Evolutionary conservation across 225 moss, liverwort and hornwort genomes (phyloP).

Genomic region (Sphagnum contortum): DNA sequence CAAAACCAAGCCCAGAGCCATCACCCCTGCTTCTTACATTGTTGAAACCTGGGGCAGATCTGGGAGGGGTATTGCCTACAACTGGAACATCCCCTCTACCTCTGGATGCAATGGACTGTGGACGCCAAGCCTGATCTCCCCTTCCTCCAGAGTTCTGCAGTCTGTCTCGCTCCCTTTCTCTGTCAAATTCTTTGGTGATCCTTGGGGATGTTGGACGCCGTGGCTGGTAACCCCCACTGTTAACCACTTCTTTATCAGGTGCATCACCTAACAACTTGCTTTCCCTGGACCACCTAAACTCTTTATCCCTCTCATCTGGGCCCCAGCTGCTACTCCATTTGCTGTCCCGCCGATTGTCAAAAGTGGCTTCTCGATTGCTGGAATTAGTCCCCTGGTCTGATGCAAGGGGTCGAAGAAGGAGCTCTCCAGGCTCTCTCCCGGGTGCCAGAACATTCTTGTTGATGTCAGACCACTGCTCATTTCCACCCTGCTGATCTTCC

Average conservation of each 20-base stretch:
- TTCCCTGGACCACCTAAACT: slow-evolving; percentile 10
- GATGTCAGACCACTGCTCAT: slow-evolving; percentile 48
- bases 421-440: slow-evolving; percentile 37
- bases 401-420: slow-evolving; percentile 25
- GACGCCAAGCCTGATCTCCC: slow-evolving; percentile 49
- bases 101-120: slow-evolving; percentile 43
- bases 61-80: slow-evolving; percentile 38
- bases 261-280: slow-evolving; percentile 39
- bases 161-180: slow-evolving; percentile 5
- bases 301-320: slow-evolving; percentile 61
- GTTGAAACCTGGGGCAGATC: slow-evolving; percentile 58
- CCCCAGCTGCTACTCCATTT: slow-evolving; percentile 65
- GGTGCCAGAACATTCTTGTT: slow-evolving; percentile 5
- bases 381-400: slow-evolving; percentile 52
- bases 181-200: slow-evolving; percentile 21
- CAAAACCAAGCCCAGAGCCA: slow-evolving; percentile 36
- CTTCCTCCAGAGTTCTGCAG: slow-evolving; percentile 4
- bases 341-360: slow-evolving; percentile 50
- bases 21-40: slow-evolving; percentile 52
- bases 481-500: background rate
- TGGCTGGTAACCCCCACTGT: slow-evolving; percentile 20
- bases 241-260: slow-evolving; percentile 44
- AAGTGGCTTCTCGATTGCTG: slow-evolving; percentile 37
- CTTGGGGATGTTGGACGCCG: slow-evolving; percentile 22
- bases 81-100: slow-evolving; percentile 50